phyloP scores from a whole-genome alignment of 1,139 yeast species.

The Kodamaea anthophila region DNA sequence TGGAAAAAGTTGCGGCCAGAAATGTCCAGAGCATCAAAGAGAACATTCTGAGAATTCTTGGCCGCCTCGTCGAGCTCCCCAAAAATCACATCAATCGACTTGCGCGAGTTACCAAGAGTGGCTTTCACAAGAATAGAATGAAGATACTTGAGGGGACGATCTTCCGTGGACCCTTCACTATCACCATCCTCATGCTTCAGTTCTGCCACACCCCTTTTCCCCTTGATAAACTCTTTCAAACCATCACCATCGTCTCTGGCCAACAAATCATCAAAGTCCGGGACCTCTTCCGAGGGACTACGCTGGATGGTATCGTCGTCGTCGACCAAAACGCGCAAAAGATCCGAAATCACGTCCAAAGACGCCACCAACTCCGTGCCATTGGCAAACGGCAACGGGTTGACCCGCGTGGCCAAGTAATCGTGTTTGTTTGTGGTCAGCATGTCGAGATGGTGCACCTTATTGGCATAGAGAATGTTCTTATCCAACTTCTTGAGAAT shows the following conservation, averaged over 20 bases:
- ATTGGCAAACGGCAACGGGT: conserved; percentile 74
- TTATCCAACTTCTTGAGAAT: conserved; percentile 89
- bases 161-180: not conserved
- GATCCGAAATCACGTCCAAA: conserved; percentile 50
- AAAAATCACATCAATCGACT: conserved; percentile 55
- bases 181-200: not conserved
- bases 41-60: conserved; percentile 13
- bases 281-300: conserved; percentile 6
- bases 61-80: conserved; percentile 15
- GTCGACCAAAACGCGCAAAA: conserved; percentile 36
- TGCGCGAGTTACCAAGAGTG: conserved; percentile 43
- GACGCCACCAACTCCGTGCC: conserved; percentile 51
- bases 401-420: conserved; percentile 64
- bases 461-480: conserved; percentile 36
- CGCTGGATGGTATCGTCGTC: conserved; percentile 7
- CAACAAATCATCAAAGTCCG: conserved; percentile 3
- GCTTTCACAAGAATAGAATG: conserved; percentile 60
- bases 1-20: conserved; percentile 83
- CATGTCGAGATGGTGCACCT: conserved; percentile 13
- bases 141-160: conserved; percentile 31
- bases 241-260: conserved; percentile 4
- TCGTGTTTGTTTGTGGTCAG: conserved; percentile 63
- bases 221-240: conserved; percentile 1
- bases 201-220: conserved; percentile 3
- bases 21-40: conserved; percentile 62